Base-by-base conservation (phyloP, 192 early-diverging fungal species). In the Coemansia sp. region DNA sequence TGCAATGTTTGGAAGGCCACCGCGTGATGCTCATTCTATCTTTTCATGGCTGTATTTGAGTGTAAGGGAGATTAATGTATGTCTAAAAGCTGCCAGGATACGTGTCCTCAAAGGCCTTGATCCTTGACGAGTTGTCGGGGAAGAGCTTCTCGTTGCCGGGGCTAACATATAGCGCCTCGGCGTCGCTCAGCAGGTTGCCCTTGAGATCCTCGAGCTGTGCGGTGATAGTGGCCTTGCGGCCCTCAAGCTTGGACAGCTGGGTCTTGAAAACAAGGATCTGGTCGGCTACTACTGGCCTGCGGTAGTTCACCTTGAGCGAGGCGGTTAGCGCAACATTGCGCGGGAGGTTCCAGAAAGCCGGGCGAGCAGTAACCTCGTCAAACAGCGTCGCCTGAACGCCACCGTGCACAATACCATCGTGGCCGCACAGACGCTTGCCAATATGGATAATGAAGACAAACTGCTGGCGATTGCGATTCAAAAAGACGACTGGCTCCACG, bases 1-100 rank as follows among this genome's bases (percentile, higher is more conserved):
- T 89, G 88, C 70, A 84, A 85, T 24, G 88, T 91, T 4, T 97
- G 95, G 95, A 88, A 90, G 65, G 84, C 87, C 20, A 82, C 88
- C 34, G 88, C 83, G 46, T 86, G 83, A 51, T 5, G 28, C 9
- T 63, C 42, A 5, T 11, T 63, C 59, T 51, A 56, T 13, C 21
- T 20, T 35, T 26, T 42, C 24, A 46, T 48, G 31, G 4, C n/a
- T 71, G 20, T 63, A 51, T 65, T 66, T 57, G 53, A 36, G 20
- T 34, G 43, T 48, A 16, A 42, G 18, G 14, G 10, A 8, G 1
- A 2, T 31, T 23, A 43, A 9, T 33, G 48, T 51, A 36, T 31
- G 28, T 56, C 57, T 71, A 82, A 45, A 82, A 82, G 33, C 43
- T 58, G 26, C 73, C 74, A 1, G 79, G 79, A 34, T 82, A 82